These are phyloP conservation scores for Sclerotinia minor DNA, from an alignment of 2,329 filamentous ascomycete species.

Conservation along the genomic window DNA sequence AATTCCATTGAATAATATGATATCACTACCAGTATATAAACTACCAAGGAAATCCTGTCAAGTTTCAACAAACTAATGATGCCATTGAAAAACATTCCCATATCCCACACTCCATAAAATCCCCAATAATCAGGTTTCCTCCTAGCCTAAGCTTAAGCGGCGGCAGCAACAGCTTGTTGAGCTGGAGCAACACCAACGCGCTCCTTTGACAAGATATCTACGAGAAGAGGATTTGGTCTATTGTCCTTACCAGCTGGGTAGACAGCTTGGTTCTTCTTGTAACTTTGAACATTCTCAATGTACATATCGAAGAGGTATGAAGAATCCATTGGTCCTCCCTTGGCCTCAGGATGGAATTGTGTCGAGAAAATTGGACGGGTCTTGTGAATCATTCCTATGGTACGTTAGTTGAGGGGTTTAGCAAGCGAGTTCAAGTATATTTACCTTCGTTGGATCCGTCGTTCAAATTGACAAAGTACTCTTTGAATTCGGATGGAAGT, in stretches of 20 bases:
- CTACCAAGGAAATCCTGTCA: background rate
- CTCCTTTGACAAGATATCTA: slow-evolving; percentile 91
- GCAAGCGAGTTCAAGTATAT: slow-evolving; percentile 27
- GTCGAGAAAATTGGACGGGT: slow-evolving; percentile 96
- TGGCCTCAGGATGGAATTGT: slow-evolving; percentile 98
- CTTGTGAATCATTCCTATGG: slow-evolving; percentile 81
- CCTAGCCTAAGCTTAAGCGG: slow-evolving; percentile 25
- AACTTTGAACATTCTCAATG: slow-evolving; percentile 81
- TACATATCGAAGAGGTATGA: slow-evolving; percentile 97
- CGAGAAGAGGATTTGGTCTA: slow-evolving; percentile 80
- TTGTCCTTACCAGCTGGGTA: slow-evolving; percentile 76
- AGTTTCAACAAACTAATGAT: background rate
- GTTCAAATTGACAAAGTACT: slow-evolving; percentile 98
- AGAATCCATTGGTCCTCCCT: slow-evolving; percentile 94
- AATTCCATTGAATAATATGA: background rate
- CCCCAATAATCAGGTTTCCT: background rate
- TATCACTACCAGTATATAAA: background rate
- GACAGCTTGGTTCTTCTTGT: slow-evolving; percentile 78
- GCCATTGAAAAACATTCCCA: slow-evolving; percentile 10
- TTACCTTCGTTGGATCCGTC: slow-evolving; percentile 91
- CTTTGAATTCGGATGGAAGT: slow-evolving; percentile 84
- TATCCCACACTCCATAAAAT: slow-evolving; percentile 6
- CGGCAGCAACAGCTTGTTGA: slow-evolving; percentile 34
- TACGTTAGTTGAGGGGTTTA: slow-evolving; percentile 29
- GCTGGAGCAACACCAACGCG: slow-evolving; percentile 72